Conservation (phyloP, 1,139 yeast species). For the Hyphopichia buzzinii region DNA sequence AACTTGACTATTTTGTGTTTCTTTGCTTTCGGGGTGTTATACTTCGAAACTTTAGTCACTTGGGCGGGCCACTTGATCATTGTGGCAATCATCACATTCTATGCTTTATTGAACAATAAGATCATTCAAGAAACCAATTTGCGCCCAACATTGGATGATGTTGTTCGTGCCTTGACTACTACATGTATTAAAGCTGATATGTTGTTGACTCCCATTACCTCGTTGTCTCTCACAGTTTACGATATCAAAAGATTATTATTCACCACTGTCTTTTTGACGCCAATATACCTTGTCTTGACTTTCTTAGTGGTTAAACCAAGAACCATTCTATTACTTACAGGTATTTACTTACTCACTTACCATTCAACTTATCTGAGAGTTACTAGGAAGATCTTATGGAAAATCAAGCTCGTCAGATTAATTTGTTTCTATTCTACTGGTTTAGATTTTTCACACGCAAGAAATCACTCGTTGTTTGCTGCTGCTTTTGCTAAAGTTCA, state of each 20-base stretch:
- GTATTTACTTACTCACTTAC: constrained; percentile 69
- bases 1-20: constrained; percentile 61
- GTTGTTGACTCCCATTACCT: constrained; percentile 72
- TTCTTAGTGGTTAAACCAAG: constrained; percentile 71
- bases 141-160: constrained; percentile 85
- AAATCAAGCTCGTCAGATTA: constrained; percentile 67
- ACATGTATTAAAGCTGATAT: constrained; percentile 76
- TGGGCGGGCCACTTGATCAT: constrained; percentile 80
- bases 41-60: constrained; percentile 68
- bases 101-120: constrained; percentile 58
- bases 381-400: constrained; percentile 80
- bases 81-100: constrained; percentile 65
- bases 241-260: constrained; percentile 78
- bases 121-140: constrained; percentile 52
- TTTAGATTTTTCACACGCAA: constrained; percentile 67
- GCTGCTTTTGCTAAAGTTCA: constrained; percentile 63
- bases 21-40: constrained; percentile 61
- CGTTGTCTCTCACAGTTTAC: constrained; percentile 65
- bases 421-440: constrained; percentile 83
- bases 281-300: constrained; percentile 70
- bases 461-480: constrained; percentile 48
- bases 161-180: constrained; percentile 75
- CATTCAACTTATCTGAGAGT: constrained; percentile 85
- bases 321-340: constrained; percentile 56
- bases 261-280: constrained; percentile 83